Base-by-base conservation (phyloP, 352 stramenopile species). In the Phytopythium delawarense region DNA sequence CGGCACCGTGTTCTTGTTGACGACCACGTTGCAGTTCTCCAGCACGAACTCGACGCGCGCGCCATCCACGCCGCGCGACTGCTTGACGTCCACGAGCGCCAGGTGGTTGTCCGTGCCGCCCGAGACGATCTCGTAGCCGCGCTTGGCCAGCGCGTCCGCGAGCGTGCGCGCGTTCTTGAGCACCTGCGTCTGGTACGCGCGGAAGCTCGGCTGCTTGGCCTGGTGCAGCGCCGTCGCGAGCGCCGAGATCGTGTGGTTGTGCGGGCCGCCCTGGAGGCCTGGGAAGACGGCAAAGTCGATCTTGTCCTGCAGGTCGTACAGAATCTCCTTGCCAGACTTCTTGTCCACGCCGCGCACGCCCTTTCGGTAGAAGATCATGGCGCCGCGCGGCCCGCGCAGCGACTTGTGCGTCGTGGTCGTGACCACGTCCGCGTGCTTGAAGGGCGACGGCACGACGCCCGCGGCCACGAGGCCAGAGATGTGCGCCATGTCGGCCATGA, bases 291-390 rank as follows among this genome's bases (percentile, higher is more conserved):
- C 81, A 76, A 99, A 99, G 75, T 99, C 98, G 72, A 99, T 99
- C 74, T 98, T 98, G 59, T 98, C 85, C 76, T 99, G 96, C 30
- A 99, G 70, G 79, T 99, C 96, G 74, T 99, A 99, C 52, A 76
- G 61, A 8, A 81, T 74, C 56, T 87, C 78, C 23, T 98, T 91
- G 57, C 96, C 96, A 23, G 66, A 73, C 80, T 99, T 99, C 79
- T 99, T 99, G 65, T 98, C 96, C 0, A 91, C 83, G 59, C 83
- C 89, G 57, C 93, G 82, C 45, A 96, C 72, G 11, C 89, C 97
- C 79, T 99, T 99, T 60, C 97, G 86, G 82, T 98, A 99, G 74
- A 99, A 99, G 78, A 99, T 99, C 97, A 99, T 99, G 49, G 97
- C 98, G 49, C 97, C 98, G 65, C 98, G 91, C 12, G 98, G 98